Conservation (phyloP, 2,329 filamentous ascomycete genomes). For the Lasiodiplodia sp. region DNA sequence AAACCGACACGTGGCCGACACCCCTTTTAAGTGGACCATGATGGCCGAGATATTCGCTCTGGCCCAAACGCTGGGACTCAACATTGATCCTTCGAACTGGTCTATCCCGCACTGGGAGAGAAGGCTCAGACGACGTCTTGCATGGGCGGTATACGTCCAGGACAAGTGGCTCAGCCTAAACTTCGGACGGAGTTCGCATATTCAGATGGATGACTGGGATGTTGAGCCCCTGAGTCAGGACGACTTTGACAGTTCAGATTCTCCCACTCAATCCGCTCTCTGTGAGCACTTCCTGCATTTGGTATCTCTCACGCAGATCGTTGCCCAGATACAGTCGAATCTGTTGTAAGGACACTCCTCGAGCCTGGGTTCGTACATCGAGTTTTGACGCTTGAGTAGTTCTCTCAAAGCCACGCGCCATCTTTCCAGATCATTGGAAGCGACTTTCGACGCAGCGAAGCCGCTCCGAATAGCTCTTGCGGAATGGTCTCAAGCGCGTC, state of each 20-base stretch:
- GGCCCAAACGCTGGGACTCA: constrained; percentile 48
- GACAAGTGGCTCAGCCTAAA: constrained; percentile 68
- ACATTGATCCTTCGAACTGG: constrained; percentile 68
- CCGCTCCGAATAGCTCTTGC: constrained; percentile 58
- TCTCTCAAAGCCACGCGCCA: constrained; percentile 41
- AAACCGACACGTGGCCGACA: constrained; percentile 42
- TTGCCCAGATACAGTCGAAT: constrained; percentile 58
- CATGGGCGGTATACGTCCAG: constrained; percentile 71
- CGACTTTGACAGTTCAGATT: not conserved
- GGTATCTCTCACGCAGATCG: constrained; percentile 58
- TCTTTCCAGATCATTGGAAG: constrained; percentile 54
- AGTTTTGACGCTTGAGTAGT: constrained; percentile 1
- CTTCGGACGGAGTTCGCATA: constrained; percentile 64
- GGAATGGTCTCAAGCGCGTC: constrained; percentile 58
- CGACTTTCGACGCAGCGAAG: constrained; percentile 56
- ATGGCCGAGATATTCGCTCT: constrained; percentile 48
- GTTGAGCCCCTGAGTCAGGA: constrained; percentile 28
- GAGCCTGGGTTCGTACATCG: not conserved
- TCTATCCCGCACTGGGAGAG: constrained; percentile 69
- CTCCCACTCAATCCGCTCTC: not conserved
- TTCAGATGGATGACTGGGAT: constrained; percentile 53
- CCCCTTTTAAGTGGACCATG: constrained; percentile 44
- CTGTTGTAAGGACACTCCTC: constrained; percentile 34
- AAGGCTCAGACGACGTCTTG: constrained; percentile 66
- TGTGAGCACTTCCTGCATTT: constrained; percentile 59